A percentile compares a stretch with the other conserved stretches of the same genome.
Evolutionary conservation across 176 grass and related monocot genomes (phyloP).

Genomic region (Carex cristatella): DNA sequence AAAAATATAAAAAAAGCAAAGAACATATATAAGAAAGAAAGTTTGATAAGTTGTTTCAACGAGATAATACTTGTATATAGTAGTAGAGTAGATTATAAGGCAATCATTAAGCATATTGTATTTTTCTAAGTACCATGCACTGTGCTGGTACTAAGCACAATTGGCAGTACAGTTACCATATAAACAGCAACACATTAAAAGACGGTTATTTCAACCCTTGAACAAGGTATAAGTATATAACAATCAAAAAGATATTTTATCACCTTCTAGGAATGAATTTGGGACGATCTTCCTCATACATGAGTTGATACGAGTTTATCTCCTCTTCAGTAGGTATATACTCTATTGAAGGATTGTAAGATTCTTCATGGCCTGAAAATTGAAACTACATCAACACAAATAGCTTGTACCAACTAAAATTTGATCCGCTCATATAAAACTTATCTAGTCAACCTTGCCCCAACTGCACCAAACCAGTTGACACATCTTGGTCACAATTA

Average conservation of each 20-base stretch:
- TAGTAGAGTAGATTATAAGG: conserved; percentile 9
- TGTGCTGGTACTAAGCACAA: neutral
- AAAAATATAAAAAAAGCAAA: conserved; percentile 11
- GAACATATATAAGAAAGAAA: neutral
- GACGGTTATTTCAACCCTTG: neutral
- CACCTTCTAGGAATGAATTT: conserved; percentile 94
- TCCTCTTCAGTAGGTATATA: conserved; percentile 97
- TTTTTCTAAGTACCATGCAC: neutral
- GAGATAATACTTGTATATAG: neutral
- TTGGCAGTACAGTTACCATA: neutral
- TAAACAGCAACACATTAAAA: conserved; percentile 11
- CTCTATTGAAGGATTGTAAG: conserved; percentile 94
- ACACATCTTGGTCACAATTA: neutral
- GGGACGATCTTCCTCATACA: conserved; percentile 92
- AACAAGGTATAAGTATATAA: neutral
- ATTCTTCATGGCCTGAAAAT: conserved; percentile 91
- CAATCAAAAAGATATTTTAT: neutral
- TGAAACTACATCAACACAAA: neutral
- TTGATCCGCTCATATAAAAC: neutral
- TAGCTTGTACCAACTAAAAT: neutral
- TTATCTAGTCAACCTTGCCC: neutral
- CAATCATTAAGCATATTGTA: neutral
- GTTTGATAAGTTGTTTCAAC: neutral
- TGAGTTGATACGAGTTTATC: conserved; percentile 85
- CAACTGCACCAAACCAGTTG: neutral